Conservation (phyloP, 2,329 filamentous ascomycete species). For the Colletotrichum paranaense region DNA sequence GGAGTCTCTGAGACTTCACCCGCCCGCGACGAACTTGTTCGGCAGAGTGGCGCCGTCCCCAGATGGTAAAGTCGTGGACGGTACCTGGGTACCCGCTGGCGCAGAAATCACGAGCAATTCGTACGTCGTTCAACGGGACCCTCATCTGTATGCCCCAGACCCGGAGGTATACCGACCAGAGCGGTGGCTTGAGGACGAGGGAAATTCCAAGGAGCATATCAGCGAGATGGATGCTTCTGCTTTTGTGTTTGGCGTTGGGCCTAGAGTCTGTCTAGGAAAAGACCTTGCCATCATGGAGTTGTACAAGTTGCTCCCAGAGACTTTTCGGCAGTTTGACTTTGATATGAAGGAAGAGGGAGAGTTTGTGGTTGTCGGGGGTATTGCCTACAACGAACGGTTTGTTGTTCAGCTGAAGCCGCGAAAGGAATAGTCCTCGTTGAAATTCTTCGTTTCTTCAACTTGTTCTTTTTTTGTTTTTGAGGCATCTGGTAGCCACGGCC, state of each 20-base stretch:
- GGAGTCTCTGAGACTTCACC: slow-evolving; percentile 15
- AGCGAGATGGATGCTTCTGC: slow-evolving; percentile 11
- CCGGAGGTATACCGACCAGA: slow-evolving; percentile 51
- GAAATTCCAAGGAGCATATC: not conserved
- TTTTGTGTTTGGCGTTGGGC: slow-evolving; percentile 14
- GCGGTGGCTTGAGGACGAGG: slow-evolving; percentile 50
- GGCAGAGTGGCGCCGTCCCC: not conserved
- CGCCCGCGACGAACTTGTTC: slow-evolving; percentile 17
- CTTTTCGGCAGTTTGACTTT: slow-evolving; percentile 20
- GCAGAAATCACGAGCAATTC: slow-evolving; percentile 40
- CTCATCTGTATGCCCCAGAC: slow-evolving; percentile 46
- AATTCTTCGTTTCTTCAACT: not conserved
- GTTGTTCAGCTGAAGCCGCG: not conserved
- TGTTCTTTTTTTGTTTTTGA: not conserved
- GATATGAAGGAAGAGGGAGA: not conserved
- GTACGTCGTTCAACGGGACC: slow-evolving; percentile 49
- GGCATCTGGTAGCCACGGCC: not conserved
- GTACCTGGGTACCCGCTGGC: slow-evolving; percentile 15
- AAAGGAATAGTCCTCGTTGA: not conserved
- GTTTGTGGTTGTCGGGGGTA: not conserved
- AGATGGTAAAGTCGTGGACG: slow-evolving; percentile 11
- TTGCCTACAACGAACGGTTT: not conserved
- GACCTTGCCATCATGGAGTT: slow-evolving; percentile 18
- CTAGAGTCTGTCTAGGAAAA: slow-evolving; percentile 11
- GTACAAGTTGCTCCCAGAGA: slow-evolving; percentile 15